Evolutionary conservation across 75 land plant species (phyloP).

Genomic region (Cunninghamia lanceolata): DNA sequence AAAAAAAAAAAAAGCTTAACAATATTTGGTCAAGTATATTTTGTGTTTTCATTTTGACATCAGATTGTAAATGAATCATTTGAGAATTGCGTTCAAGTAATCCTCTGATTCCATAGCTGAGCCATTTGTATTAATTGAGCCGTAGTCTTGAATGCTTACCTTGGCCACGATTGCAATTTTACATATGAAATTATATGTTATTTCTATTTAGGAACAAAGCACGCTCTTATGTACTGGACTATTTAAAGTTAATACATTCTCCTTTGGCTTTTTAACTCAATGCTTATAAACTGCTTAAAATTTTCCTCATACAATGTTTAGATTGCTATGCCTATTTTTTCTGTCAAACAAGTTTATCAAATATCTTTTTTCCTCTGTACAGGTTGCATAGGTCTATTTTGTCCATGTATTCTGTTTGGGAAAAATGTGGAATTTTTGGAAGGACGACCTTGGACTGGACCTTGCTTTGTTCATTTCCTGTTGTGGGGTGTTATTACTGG

Average conservation of each 20-base stretch:
- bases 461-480: slow-evolving; percentile 70
- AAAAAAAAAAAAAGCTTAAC: no score
- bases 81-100: neutral
- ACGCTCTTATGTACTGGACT: neutral
- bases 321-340: neutral
- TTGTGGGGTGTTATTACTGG: slow-evolving; percentile 64
- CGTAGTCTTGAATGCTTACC: neutral
- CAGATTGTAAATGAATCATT: neutral
- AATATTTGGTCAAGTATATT: no score
- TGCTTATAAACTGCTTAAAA: neutral
- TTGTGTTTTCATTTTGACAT: neutral
- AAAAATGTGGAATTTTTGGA: slow-evolving; percentile 83
- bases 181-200: neutral
- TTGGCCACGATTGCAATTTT: neutral
- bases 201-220: neutral
- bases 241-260: neutral
- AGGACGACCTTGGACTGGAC: slow-evolving; percentile 58
- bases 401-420: slow-evolving; percentile 80
- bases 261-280: neutral
- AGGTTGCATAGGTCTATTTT: slow-evolving; percentile 86
- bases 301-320: neutral
- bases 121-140: neutral
- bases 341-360: neutral
- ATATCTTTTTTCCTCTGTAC: slow-evolving; percentile 2
- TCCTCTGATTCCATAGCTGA: neutral